Evolutionary conservation across 2,329 filamentous ascomycete genomes (phyloP).

Genomic region (Talaromyces funiculosus): DNA sequence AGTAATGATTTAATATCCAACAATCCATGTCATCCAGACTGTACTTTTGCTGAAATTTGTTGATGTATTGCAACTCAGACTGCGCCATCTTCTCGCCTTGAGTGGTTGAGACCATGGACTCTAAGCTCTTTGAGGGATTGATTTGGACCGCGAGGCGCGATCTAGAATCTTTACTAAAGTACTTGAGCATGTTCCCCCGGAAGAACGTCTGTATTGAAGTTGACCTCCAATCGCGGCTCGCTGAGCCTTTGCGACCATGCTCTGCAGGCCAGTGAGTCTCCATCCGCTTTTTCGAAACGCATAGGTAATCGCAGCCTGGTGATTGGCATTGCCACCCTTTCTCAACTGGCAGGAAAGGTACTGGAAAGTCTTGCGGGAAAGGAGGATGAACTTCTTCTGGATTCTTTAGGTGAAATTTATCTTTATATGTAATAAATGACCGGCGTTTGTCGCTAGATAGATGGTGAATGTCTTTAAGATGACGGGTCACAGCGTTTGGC

Average conservation of each 20-base stretch:
- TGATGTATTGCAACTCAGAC: not conserved
- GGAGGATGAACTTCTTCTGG: constrained; percentile 19
- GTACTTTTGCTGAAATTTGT: not conserved
- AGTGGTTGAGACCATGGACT: not conserved
- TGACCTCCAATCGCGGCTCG: constrained; percentile 18
- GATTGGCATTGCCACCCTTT: constrained; percentile 21
- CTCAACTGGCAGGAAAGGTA: constrained; percentile 22
- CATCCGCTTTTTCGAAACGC: constrained; percentile 29
- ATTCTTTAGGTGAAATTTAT: constrained; percentile 2
- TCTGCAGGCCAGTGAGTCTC: constrained; percentile 25
- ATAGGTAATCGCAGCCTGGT: constrained; percentile 23
- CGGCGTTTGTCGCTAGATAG: constrained; percentile 16
- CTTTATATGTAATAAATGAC: constrained; percentile 13
- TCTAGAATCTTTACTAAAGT: constrained; percentile 19
- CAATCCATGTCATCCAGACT: not conserved
- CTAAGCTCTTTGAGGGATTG: not conserved
- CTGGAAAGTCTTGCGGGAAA: constrained; percentile 21
- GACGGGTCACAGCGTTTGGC: constrained; percentile 21
- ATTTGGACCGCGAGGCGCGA: not conserved
- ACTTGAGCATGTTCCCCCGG: constrained; percentile 23
- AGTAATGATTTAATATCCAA: not conserved
- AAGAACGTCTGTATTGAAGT: constrained; percentile 27
- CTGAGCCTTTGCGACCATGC: constrained; percentile 17
- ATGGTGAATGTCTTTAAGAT: constrained; percentile 28
- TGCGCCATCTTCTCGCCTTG: not conserved